Evolutionary conservation across 2,329 filamentous ascomycete species (phyloP).

Genomic region (Chaetomiaceae sp.): DNA sequence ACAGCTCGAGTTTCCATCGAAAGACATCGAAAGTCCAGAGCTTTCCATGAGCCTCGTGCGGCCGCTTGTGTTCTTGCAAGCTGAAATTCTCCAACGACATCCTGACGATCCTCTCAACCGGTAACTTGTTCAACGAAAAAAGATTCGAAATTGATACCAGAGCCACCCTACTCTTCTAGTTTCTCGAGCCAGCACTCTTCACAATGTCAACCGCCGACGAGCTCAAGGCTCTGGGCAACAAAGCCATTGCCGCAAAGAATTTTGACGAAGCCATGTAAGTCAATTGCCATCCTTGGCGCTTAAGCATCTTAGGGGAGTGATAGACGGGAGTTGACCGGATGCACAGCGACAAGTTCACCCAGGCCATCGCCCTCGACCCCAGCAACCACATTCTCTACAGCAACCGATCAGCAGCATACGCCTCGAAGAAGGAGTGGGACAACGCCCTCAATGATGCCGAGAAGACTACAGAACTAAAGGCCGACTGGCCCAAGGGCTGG

Average conservation of each 20-base stretch:
- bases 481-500: conserved; percentile 98
- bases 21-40: conserved; percentile 29
- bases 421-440: conserved; percentile 84
- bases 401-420: conserved; percentile 84
- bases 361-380: conserved; percentile 85
- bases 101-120: neutral
- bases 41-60: conserved; percentile 23
- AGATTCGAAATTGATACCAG: conserved; percentile 4
- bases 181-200: neutral
- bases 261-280: conserved; percentile 93
- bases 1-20: conserved; percentile 24
- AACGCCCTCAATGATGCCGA: conserved; percentile 83
- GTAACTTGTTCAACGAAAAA: neutral
- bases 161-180: neutral
- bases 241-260: conserved; percentile 96
- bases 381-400: conserved; percentile 96
- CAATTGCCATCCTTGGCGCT: neutral
- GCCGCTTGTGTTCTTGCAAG: neutral
- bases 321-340: conserved; percentile 18
- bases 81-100: conserved; percentile 17
- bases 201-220: conserved; percentile 62
- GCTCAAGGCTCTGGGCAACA: conserved; percentile 97
- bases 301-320: too few relatives aligned
- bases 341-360: conserved; percentile 81
- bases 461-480: conserved; percentile 91